Base-by-base conservation (phyloP, 129 eudicot species). In the Centrapalus pauciflorus region DNA sequence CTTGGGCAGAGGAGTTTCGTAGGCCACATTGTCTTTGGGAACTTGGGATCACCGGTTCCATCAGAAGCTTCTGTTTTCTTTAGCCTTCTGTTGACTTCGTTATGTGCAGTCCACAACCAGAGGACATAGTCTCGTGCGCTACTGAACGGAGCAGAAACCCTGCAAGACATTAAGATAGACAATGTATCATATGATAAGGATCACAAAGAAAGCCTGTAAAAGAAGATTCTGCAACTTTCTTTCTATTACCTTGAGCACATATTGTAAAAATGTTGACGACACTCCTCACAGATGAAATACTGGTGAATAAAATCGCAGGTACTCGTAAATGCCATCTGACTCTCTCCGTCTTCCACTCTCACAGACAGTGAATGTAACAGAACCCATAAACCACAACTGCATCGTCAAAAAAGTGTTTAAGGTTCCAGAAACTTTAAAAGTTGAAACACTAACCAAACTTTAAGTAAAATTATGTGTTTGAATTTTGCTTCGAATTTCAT, bases 381-480 rank as follows among this genome's bases (percentile, higher is more conserved):
- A 73, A 89, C 81, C 99, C 99, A 94, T 76, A 94, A 77, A 32
- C 99, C 99, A 73, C 99, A 94, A 69, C 99, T 94, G 95, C 48
- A 77, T 57, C 10, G 40, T 66, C 30, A 66, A 17, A 55, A 41
- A 23, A 56, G n/a, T 2, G 2, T 14, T 21, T 12, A 3, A 3
- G n/a, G 26, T 59, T 56, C 14, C 24, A 38, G 7, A 16, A 16
- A 23, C 7, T 40, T 7, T 4, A 19, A 12, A 26, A 26, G 28
- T 26, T n/a, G 37, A 67, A 54, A 55, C 55, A 40, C 23, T n/a
- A n/a, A 43, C 14, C 50, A 43, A 43, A 43, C 14, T n/a, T 45
- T 21, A 14, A 14, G 51, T 14, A 45, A 4, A 45, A 45, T 14
- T 45, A 45, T 9, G 20, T 45, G 16, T 16, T 45, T 45, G 51